Percentiles rank a stretch among this genome's conserved stretches.
Conservation (phyloP, 2,329 filamentous ascomycete genomes). For the Beauveria varroae region DNA sequence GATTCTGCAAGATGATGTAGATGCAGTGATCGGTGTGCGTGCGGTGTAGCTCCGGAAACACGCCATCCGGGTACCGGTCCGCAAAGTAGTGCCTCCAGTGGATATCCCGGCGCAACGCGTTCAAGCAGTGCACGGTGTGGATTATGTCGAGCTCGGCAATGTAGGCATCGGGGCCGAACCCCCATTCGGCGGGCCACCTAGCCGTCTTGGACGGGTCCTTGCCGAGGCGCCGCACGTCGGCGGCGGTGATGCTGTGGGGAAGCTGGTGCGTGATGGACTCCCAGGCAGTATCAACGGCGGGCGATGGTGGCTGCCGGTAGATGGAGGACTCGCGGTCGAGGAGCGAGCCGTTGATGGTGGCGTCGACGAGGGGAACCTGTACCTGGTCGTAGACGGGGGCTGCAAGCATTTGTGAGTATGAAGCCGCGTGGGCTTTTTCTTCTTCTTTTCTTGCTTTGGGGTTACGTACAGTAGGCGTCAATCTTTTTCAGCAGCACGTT, state of each 20-base stretch:
- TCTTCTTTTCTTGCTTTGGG: no score
- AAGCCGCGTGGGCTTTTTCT: background rate
- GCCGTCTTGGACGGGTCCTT: constrained; percentile 6
- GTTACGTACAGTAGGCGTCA: background rate
- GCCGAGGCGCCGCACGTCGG: constrained; percentile 3
- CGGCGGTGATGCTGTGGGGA: constrained; percentile 4
- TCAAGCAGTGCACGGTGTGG: constrained; percentile 10
- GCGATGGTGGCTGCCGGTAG: constrained; percentile 1
- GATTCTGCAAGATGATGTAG: constrained; percentile 8
- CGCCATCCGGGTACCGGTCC: constrained; percentile 1
- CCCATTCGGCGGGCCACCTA: background rate
- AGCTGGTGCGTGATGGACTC: background rate
- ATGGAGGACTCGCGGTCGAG: background rate
- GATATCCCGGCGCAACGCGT: constrained; percentile 5
- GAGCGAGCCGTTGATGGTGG: background rate
- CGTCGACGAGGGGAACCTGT: background rate
- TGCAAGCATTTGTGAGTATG: background rate
- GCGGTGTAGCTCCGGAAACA: constrained; percentile 6
- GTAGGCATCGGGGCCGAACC: constrained; percentile 4
- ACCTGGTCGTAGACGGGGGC: background rate
- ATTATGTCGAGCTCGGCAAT: constrained; percentile 8
- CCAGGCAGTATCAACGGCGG: constrained; percentile 6
- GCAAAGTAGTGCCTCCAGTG: constrained; percentile 8
- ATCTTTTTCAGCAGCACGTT: background rate
- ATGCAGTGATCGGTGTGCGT: constrained; percentile 10